phyloP scores from a whole-genome alignment of 2,329 filamentous ascomycete genomes.

The Pseudogymnoascus destructans region DNA sequence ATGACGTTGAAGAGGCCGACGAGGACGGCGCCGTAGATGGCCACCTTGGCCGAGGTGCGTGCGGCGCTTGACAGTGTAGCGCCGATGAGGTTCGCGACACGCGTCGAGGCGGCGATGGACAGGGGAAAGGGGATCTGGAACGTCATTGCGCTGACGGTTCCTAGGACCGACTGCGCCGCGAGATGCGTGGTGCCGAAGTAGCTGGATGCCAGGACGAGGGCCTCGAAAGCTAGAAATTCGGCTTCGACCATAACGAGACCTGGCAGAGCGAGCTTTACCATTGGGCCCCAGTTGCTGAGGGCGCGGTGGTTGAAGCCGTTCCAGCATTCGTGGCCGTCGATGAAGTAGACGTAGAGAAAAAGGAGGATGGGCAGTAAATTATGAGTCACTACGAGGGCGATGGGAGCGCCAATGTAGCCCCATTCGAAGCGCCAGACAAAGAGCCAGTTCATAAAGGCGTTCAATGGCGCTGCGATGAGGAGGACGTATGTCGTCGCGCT shows the following conservation, averaged over 20 bases:
- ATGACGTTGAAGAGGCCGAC: slow-evolving; percentile 71
- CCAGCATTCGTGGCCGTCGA: slow-evolving; percentile 67
- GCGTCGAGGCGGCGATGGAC: slow-evolving; percentile 75
- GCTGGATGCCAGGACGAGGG: slow-evolving; percentile 70
- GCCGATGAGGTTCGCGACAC: slow-evolving; percentile 84
- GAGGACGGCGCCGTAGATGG: slow-evolving; percentile 49
- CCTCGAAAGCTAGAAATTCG: slow-evolving; percentile 86
- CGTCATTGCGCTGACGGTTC: slow-evolving; percentile 63
- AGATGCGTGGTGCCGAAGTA: slow-evolving; percentile 68
- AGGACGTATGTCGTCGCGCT: slow-evolving; percentile 68
- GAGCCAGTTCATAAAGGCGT: slow-evolving; percentile 65
- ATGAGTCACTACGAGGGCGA: slow-evolving; percentile 64
- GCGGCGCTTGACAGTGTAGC: slow-evolving; percentile 71
- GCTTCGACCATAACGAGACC: slow-evolving; percentile 91
- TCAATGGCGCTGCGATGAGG: slow-evolving; percentile 61
- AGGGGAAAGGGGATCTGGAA: slow-evolving; percentile 91
- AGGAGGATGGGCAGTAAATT: slow-evolving; percentile 61
- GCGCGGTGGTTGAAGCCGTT: slow-evolving; percentile 61
- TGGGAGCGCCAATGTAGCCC: slow-evolving; percentile 69
- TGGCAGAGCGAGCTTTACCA: slow-evolving; percentile 77
- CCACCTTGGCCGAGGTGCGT: slow-evolving; percentile 66
- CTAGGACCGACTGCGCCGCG: slow-evolving; percentile 77
- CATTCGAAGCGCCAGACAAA: slow-evolving; percentile 59
- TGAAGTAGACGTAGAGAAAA: slow-evolving; percentile 58
- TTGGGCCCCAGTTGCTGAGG: slow-evolving; percentile 63